Evolutionary conservation across 2,329 filamentous ascomycete species (phyloP).

Genomic region (Aspergillus piperis): DNA sequence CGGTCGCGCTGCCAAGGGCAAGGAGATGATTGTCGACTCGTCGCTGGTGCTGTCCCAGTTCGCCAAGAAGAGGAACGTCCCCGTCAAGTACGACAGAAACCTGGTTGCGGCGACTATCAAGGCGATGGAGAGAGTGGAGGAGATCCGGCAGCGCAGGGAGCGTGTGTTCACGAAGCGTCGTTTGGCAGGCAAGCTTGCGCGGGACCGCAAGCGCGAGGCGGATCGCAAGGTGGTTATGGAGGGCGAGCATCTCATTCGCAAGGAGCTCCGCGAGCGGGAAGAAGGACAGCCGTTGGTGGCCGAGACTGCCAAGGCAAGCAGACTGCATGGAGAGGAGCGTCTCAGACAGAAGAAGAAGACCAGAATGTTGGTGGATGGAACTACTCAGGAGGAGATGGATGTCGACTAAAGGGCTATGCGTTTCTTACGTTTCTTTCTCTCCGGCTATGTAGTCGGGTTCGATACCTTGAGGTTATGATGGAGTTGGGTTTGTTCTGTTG

Average conservation of each 20-base stretch:
- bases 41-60: constrained; percentile 74
- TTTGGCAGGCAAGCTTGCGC: constrained; percentile 76
- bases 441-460: constrained; percentile 11
- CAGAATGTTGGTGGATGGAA: constrained; percentile 47
- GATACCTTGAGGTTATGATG: constrained; percentile 24
- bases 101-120: constrained; percentile 82
- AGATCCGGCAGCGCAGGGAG: constrained; percentile 82
- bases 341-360: constrained; percentile 47
- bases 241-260: constrained; percentile 88
- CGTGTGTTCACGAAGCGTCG: constrained; percentile 90
- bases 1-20: constrained; percentile 80
- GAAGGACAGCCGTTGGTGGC: constrained; percentile 44
- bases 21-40: constrained; percentile 88
- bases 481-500: constrained; percentile 23
- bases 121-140: constrained; percentile 86
- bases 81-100: constrained; percentile 93
- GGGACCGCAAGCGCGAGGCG: constrained; percentile 73
- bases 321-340: constrained; percentile 45
- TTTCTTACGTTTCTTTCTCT: constrained; percentile 13
- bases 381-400: constrained; percentile 50
- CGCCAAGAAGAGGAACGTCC: constrained; percentile 88
- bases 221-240: constrained; percentile 87
- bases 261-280: constrained; percentile 62
- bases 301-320: constrained; percentile 39
- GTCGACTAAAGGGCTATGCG: constrained; percentile 41